Evolutionary conservation across 83 land plant species (phyloP), one percentile per base, ranked within the genome.

Genomic region (Picea abies): DNA sequence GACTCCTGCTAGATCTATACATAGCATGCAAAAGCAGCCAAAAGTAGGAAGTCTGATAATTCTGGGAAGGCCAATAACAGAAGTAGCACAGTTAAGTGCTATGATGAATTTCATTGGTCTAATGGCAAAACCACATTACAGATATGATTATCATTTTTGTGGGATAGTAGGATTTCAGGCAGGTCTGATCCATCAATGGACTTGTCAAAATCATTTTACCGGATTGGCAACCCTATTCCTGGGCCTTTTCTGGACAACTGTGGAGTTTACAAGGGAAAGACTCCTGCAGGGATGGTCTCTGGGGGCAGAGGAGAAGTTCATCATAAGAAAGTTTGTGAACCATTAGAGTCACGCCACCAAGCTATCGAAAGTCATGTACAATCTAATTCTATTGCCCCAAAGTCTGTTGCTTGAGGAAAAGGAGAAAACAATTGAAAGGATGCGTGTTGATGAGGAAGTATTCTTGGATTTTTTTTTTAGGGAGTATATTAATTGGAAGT

Each of bases 391-490:
- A 41, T 71, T 19, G 76, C 89, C 35, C 76, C 83, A 70, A 80
- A 70, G 49, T 63, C 89, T n/a, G 41, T 85, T 47, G 9, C 78
- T 61, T 69, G 22, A n/a, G n/a, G n/a, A n/a, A n/a, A 96, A 89
- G 81, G 97, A 98, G 83, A 96, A 96, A 77, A 96, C 96, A 11
- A 89, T 98, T 79, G 97, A 94, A 71, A 84, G 98, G 75, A 94
- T 98, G 94, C 86, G 90, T 80, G 73, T 94, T 49, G 99, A 98
- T 88, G 99, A 98, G 83, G 98, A 98, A 79, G 89, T 94, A 39
- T 86, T 98, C 49, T 86, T 90, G 85, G 99, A 96, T 70, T 98
- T 94, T 80, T 98, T 98, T 80, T n/a, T n/a, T n/a, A 86, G 90
- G 65, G 97, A 96, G 15, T 87, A 90, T 60, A 88, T 96, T 23